Conservation (phyloP, 2,329 filamentous ascomycete species). For the Botrytis deweyae region DNA sequence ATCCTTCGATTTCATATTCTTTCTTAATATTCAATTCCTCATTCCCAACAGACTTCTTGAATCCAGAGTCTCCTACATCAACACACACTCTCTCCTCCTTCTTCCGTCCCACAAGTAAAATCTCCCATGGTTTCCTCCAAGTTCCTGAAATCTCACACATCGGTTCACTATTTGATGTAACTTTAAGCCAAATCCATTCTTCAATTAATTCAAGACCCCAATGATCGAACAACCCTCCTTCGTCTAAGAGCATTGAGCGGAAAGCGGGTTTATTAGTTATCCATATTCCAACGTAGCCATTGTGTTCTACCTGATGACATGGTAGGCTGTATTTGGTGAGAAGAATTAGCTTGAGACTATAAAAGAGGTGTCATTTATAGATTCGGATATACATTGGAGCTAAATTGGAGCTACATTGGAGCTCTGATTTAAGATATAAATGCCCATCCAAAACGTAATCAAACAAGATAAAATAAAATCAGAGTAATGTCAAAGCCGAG, state of each 20-base stretch:
- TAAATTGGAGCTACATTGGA: neutral
- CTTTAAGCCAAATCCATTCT: constrained; percentile 80
- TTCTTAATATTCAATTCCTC: constrained; percentile 39
- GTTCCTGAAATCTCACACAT: constrained; percentile 50
- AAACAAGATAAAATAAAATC: neutral
- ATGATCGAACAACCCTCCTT: constrained; percentile 57
- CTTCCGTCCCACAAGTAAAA: constrained; percentile 57
- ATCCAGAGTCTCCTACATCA: neutral
- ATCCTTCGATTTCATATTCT: neutral
- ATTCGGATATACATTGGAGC: constrained; percentile 39
- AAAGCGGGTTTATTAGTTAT: constrained; percentile 68
- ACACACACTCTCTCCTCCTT: neutral
- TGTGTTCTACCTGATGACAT: constrained; percentile 26
- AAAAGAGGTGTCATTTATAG: constrained; percentile 59
- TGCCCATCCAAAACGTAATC: neutral
- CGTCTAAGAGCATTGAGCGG: constrained; percentile 53
- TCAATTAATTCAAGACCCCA: constrained; percentile 66
- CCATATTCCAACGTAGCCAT: constrained; percentile 69
- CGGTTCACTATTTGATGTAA: constrained; percentile 63
- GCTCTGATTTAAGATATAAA: accelerated
- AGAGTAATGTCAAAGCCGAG: neutral
- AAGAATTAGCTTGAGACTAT: constrained; percentile 47
- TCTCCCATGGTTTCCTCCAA: constrained; percentile 77
- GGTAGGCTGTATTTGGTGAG: constrained; percentile 29
- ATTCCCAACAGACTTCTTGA: constrained; percentile 39